These are phyloP conservation scores for Imleria badia DNA, from an alignment of 768 basidiomycete species.

Conservation along the genomic window DNA sequence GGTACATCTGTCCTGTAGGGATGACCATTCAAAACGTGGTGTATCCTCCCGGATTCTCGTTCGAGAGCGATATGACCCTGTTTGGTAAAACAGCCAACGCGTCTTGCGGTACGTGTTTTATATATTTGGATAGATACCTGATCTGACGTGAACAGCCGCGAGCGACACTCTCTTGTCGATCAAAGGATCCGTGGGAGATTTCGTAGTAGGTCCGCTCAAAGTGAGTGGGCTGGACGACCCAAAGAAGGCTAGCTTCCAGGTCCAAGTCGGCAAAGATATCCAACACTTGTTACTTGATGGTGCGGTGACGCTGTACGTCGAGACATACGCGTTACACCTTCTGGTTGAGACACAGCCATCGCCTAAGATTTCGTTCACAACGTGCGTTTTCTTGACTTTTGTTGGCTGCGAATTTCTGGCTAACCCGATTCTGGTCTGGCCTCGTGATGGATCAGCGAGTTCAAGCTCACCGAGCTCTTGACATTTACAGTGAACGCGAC, in stretches of 20 bases:
- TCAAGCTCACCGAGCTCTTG: slow-evolving; percentile 4
- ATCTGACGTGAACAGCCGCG: background rate
- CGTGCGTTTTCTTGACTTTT: background rate
- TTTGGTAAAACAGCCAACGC: slow-evolving; percentile 2
- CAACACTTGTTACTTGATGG: slow-evolving; percentile 7
- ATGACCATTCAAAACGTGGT: background rate
- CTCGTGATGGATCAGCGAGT: background rate
- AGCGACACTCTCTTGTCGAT: background rate
- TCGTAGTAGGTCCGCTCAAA: slow-evolving; percentile 4
- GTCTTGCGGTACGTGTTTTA: background rate
- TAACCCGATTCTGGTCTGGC: background rate
- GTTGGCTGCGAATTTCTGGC: background rate
- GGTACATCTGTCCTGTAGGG: slow-evolving; percentile 1
- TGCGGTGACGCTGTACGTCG: background rate
- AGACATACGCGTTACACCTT: background rate
- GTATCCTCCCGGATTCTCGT: slow-evolving; percentile 9
- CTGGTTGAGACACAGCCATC: slow-evolving; percentile 1
- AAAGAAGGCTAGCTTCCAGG: slow-evolving; percentile 1
- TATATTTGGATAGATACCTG: background rate
- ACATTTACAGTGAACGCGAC: slow-evolving; percentile 4
- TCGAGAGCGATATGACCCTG: slow-evolving; percentile 1
- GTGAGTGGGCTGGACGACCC: background rate
- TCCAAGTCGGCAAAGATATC: slow-evolving; percentile 1
- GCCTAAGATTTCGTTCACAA: slow-evolving; percentile 4
- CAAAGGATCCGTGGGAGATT: slow-evolving; percentile 2